These are phyloP conservation scores for Camelina neglecta DNA, from an alignment of 345 rosid species.

Conservation along the genomic window DNA sequence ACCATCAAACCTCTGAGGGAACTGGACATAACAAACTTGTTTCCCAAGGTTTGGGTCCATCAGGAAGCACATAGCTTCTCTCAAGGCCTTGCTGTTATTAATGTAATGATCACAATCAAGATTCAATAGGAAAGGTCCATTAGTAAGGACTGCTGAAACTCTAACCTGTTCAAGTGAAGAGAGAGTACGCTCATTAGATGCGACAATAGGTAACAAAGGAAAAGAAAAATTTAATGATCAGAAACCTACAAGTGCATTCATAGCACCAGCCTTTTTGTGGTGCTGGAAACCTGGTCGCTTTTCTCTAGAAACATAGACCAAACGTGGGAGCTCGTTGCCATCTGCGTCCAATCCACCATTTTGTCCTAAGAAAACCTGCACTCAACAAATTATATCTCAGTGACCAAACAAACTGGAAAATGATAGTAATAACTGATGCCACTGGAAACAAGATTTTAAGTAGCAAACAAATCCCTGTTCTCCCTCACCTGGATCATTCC, in stretches of 20 bases:
- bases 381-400: slow-evolving; percentile 8
- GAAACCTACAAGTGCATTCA: slow-evolving; percentile 82
- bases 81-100: slow-evolving; percentile 88
- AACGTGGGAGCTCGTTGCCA: slow-evolving; percentile 85
- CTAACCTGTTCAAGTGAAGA: slow-evolving; percentile 64
- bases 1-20: slow-evolving; percentile 96
- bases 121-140: slow-evolving; percentile 92
- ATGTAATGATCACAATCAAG: slow-evolving; percentile 97
- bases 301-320: slow-evolving; percentile 95
- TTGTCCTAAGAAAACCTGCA: slow-evolving; percentile 94
- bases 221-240: slow-evolving; percentile 13
- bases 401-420: neutral
- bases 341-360: slow-evolving; percentile 91
- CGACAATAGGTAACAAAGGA: neutral
- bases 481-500: slow-evolving; percentile 92
- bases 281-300: slow-evolving; percentile 96
- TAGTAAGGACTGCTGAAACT: slow-evolving; percentile 90
- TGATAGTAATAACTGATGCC: neutral
- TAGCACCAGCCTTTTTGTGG: slow-evolving; percentile 97
- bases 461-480: neutral
- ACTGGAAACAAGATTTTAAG: neutral
- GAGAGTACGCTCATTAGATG: slow-evolving; percentile 6
- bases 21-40: slow-evolving; percentile 89
- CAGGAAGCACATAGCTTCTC: slow-evolving; percentile 94
- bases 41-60: slow-evolving; percentile 95